These are phyloP conservation scores for Xylariaceae sp. DNA, from an alignment of 2,329 filamentous ascomycete species.

Conservation along the genomic window DNA sequence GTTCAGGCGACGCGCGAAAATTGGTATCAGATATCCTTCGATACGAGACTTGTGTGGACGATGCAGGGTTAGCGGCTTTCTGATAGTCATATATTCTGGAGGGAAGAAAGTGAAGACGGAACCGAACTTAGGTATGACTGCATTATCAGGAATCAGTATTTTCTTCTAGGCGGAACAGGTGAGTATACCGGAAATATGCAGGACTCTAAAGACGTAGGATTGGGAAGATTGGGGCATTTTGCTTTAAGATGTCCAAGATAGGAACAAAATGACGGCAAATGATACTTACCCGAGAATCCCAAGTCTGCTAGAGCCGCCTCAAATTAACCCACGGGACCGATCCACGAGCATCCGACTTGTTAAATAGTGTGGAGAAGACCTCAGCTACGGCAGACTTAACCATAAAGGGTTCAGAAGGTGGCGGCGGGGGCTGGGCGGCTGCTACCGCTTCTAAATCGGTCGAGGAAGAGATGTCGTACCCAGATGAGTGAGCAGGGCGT, in stretches of 20 bases:
- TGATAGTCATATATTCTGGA: constrained; percentile 33
- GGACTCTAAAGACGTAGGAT: too few species aligned
- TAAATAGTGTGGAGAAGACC: constrained; percentile 47
- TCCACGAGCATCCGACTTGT: constrained; percentile 37
- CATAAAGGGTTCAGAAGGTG: constrained; percentile 34
- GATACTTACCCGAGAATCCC: constrained; percentile 50
- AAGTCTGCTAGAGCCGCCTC: constrained; percentile 49
- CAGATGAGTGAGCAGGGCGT: constrained; percentile 44
- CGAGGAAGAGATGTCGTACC: constrained; percentile 39
- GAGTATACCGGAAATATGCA: too few species aligned
- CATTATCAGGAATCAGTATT: too few species aligned
- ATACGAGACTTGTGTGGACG: constrained; percentile 46
- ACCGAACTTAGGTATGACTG: constrained; percentile 13
- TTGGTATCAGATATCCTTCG: constrained; percentile 40
- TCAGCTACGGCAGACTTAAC: constrained; percentile 47
- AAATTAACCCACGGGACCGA: constrained; percentile 48
- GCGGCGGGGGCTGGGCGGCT: background rate
- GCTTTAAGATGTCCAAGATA: too few species aligned
- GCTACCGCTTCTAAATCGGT: constrained; percentile 4
- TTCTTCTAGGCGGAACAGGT: too few species aligned
- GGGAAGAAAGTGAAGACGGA: constrained; percentile 50
- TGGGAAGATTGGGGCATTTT: too few species aligned
- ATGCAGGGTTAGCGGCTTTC: constrained; percentile 44
- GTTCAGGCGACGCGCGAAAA: constrained; percentile 41
- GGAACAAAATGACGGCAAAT: too few species aligned